A percentile compares a stretch with the other conserved stretches of the same genome.
Evolutionary conservation across 768 basidiomycete genomes (phyloP).

Genomic region (Mycena galericulata): DNA sequence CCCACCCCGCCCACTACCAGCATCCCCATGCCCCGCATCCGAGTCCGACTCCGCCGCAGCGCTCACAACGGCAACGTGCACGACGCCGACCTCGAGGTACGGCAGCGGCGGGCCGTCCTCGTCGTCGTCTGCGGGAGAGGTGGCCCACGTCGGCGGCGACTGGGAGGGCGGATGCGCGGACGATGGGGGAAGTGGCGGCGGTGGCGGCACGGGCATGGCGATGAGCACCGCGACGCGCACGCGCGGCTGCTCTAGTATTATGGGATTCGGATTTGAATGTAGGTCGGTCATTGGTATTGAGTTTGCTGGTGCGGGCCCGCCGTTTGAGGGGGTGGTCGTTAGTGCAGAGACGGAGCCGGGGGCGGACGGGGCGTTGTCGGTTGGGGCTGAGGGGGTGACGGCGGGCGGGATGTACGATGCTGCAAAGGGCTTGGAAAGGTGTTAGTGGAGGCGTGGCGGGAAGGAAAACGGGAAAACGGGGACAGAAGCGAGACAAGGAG

Average conservation of each 20-base stretch:
- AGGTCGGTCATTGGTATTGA: no score
- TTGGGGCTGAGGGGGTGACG: no score
- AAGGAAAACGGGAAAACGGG: neutral
- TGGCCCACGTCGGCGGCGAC: neutral
- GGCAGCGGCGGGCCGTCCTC: conserved; percentile 44
- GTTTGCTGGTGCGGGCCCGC: no score
- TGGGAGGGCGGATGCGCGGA: conserved; percentile 3
- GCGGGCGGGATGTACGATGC: conserved; percentile 36
- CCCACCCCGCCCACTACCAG: no score
- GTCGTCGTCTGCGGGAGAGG: neutral
- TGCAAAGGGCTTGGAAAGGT: conserved; percentile 34
- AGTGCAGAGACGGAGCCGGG: no score
- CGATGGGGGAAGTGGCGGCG: neutral
- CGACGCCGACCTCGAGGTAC: conserved; percentile 48
- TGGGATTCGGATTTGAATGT: no score
- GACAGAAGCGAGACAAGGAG: neutral
- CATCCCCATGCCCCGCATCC: no score
- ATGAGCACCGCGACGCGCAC: conserved; percentile 57
- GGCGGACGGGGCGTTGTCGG: no score
- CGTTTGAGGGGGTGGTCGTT: no score
- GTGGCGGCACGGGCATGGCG: conserved; percentile 53
- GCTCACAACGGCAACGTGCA: conserved; percentile 36
- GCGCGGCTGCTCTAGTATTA: conserved; percentile 36
- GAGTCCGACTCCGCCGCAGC: conserved; percentile 1
- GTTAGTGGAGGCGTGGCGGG: neutral